Conservation (phyloP, 768 basidiomycete genomes). For the Hydnum rufescens region DNA sequence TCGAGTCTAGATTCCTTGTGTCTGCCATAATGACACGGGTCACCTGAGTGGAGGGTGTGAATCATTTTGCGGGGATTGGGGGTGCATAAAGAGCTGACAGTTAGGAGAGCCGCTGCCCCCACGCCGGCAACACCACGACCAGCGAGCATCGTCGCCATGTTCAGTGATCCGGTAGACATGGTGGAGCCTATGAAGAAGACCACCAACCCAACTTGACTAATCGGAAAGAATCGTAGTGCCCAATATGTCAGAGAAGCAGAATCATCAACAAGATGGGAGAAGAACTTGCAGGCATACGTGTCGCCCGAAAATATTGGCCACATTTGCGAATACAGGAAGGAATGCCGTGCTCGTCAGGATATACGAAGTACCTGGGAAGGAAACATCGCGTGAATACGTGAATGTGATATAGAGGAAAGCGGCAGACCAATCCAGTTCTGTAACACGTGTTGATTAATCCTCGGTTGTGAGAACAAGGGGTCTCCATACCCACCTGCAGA, state of each 20-base stretch:
- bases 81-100: neutral
- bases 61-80: neutral
- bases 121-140: conserved; percentile 23
- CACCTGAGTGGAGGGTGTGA: neutral
- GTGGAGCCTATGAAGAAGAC: conserved; percentile 30
- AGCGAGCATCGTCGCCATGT: conserved; percentile 26
- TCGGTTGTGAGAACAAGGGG: neutral
- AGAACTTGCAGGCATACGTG: conserved; percentile 21
- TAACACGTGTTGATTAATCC: neutral
- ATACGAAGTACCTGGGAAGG: conserved; percentile 30
- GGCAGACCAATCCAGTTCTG: neutral
- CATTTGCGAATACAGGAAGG: conserved; percentile 29
- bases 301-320: conserved; percentile 32
- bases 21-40: conserved; percentile 28
- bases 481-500: conserved; percentile 12
- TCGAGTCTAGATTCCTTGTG: conserved; percentile 23
- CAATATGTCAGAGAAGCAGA: neutral
- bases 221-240: neutral
- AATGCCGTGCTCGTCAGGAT: conserved; percentile 34
- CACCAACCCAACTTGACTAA: conserved; percentile 22
- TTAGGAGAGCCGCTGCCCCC: conserved; percentile 12
- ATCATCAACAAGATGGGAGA: neutral
- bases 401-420: too few species aligned
- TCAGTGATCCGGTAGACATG: conserved; percentile 27
- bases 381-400: neutral